A percentile compares a stretch with the other conserved stretches of the same genome.
These are phyloP conservation scores for Arctostaphylos glauca DNA, from an alignment of 148 eudicot species.

Conservation along the genomic window DNA sequence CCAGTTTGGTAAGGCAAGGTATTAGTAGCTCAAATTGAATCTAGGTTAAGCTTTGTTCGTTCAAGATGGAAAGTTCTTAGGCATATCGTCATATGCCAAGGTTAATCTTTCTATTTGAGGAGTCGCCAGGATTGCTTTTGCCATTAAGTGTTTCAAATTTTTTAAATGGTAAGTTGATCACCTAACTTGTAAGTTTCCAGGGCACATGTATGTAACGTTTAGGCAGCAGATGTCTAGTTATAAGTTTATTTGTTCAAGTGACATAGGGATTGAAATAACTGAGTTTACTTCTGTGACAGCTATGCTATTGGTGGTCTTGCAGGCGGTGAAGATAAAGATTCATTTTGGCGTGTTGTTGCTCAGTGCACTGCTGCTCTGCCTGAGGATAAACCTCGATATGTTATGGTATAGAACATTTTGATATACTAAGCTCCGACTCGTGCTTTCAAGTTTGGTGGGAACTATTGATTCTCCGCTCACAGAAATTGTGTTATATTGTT, in stretches of 20 bases:
- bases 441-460: not conserved
- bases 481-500: constrained; percentile 6
- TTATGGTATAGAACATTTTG: constrained; percentile 53
- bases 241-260: not conserved
- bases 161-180: not conserved
- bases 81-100: not conserved
- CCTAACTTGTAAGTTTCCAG: not conserved
- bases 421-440: not conserved
- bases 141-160: not conserved
- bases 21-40: constrained; percentile 1
- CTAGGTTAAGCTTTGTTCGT: not conserved
- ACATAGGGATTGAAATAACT: constrained; percentile 19
- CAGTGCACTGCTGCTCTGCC: constrained; percentile 92
- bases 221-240: not conserved
- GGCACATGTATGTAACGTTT: not conserved
- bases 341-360: constrained; percentile 94
- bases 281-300: constrained; percentile 53
- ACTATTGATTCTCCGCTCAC: constrained; percentile 9
- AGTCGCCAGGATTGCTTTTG: not conserved
- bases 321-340: constrained; percentile 97
- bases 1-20: not conserved
- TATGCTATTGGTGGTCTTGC: constrained; percentile 98
- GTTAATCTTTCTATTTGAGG: not conserved
- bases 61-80: not conserved
- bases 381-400: constrained; percentile 86